A percentile compares a stretch with the other conserved stretches of the same genome.
Conservation (phyloP, 2,329 filamentous ascomycete species). For the Diaporthe vexans region DNA sequence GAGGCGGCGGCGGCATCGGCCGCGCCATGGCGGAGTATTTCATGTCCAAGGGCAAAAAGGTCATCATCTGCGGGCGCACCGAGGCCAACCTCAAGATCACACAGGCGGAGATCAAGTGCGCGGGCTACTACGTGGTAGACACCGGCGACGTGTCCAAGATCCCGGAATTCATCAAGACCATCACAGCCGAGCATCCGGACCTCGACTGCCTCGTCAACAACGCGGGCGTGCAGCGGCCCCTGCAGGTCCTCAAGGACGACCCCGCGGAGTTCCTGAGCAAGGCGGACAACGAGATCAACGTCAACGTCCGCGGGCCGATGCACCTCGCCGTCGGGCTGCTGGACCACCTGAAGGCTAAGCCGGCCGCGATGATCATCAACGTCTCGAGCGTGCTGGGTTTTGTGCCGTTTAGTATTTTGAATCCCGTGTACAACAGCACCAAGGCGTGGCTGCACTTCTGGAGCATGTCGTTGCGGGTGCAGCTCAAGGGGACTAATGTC, state of each 20-base stretch:
- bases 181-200: conserved; percentile 64
- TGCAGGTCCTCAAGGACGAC: conserved; percentile 58
- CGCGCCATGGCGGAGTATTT: conserved; percentile 62
- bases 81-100: conserved; percentile 65
- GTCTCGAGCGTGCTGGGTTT: conserved; percentile 68
- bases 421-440: conserved; percentile 71
- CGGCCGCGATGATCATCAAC: conserved; percentile 63
- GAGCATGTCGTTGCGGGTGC: conserved; percentile 67
- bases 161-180: conserved; percentile 58
- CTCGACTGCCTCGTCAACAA: conserved; percentile 73
- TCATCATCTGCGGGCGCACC: conserved; percentile 67
- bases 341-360: conserved; percentile 61
- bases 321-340: conserved; percentile 65
- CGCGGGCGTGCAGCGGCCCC: conserved; percentile 68
- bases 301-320: conserved; percentile 71
- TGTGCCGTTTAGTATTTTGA: conserved; percentile 65
- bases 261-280: conserved; percentile 60
- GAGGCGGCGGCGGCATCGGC: conserved; percentile 67
- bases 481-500: conserved; percentile 60
- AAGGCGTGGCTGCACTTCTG: conserved; percentile 72
- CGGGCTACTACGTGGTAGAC: conserved; percentile 66
- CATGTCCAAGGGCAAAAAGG: conserved; percentile 61
- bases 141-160: conserved; percentile 61
- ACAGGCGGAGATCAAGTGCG: conserved; percentile 58
- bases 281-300: conserved; percentile 70